Percentiles rank a stretch among this genome's conserved stretches.
Evolutionary conservation across 192 early-diverging fungal genomes (phyloP).

Genomic region (Linnemannia zychae): DNA sequence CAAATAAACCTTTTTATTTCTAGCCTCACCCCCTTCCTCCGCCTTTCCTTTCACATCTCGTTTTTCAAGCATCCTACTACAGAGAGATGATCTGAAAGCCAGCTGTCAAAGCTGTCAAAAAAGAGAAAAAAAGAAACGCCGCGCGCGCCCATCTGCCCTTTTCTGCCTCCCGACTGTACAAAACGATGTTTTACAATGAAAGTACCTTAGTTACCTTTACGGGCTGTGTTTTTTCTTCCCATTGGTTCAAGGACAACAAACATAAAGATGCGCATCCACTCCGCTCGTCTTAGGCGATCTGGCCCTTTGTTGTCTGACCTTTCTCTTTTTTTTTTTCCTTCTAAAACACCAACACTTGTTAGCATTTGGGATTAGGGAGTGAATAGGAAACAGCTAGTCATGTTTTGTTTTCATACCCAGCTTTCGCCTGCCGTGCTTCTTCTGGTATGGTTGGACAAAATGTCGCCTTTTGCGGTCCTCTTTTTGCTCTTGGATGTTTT

Average conservation of each 20-base stretch:
- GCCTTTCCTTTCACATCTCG: background rate
- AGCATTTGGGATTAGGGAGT: background rate
- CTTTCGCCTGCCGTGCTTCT: background rate
- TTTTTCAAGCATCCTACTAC: no score
- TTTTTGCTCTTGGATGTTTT: background rate
- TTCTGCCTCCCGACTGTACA: background rate
- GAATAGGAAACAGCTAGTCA: background rate
- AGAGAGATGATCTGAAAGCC: background rate
- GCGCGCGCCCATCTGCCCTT: background rate
- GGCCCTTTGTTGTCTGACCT: background rate
- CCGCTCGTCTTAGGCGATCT: background rate
- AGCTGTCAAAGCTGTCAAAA: background rate
- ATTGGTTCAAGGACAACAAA: background rate
- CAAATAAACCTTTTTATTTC: background rate
- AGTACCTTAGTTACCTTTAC: background rate
- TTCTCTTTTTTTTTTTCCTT: no score
- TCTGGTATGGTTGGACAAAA: background rate
- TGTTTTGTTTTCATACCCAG: conserved; percentile 3
- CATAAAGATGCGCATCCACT: background rate
- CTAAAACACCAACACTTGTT: background rate
- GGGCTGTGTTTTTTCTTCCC: background rate
- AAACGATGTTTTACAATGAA: background rate
- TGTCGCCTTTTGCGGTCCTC: background rate
- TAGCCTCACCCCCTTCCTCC: background rate
- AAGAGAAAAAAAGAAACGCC: background rate